Base-by-base conservation (phyloP, 306 rosid genomes). In the Senna tora region DNA sequence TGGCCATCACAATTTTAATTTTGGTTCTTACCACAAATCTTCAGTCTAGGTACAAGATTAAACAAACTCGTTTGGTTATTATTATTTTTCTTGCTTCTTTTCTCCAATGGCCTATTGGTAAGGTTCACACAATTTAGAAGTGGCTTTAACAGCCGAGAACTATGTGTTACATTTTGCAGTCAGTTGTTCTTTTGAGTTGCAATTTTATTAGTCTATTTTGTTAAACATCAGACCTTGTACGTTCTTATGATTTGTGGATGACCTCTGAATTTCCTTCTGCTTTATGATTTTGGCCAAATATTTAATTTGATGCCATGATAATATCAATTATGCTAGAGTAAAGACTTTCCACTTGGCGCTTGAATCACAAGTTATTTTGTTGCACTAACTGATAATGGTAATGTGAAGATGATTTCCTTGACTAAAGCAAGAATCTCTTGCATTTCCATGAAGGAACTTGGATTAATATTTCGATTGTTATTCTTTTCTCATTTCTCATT, bases 341-440 rank as follows among this genome's bases (percentile, higher is more conserved):
- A 14, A 21, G 10, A 9, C 8, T 34, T 45, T 11, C 41, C 41
- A 50, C 7, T 51, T 30, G 62, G 28, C 19, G 21, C 7, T 73
- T 21, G 53, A 57, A 65, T 45, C 39, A 69, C 64, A 67, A 59
- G 66, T 72, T 46, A 52, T 67, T 32, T 19, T 7, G n/a, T 52
- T 54, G 28, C 36, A 74, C 13, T 62, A 12, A 45, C 41, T 70
- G 50, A 62, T 50, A 12, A 22, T 30, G 68, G 34, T 16, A 58
- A 58, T 71, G 20, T 43, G 61, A 57, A 68, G 7, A 56, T 74
- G 14, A 20, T 56, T 55, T 20, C 21, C 64, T 3, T 58, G 16
- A 51, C 45, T 17, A 4, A 61, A 61, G 52, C 56, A 21, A 69
- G 53, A 11, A 15, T 69, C 14, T 80, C 19, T 55, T 36, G 64